Percentiles rank a stretch among this genome's conserved stretches.
Conservation (phyloP, 1,284 basidiomycete genomes). For the Coniferiporia sulphurascens region DNA sequence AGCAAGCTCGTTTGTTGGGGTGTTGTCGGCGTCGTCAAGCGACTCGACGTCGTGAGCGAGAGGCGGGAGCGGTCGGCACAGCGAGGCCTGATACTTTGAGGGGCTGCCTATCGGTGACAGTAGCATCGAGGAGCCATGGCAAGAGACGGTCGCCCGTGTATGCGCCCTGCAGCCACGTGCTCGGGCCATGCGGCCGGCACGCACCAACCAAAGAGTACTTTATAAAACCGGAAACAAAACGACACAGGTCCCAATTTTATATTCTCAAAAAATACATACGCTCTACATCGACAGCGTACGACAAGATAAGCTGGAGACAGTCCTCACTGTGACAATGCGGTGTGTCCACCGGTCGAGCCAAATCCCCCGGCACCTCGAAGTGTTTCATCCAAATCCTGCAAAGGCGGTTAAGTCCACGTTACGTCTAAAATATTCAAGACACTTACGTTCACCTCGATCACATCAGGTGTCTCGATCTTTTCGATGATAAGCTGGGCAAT, state of each 20-base stretch:
- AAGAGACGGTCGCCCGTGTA: background rate
- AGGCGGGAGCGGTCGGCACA: slow-evolving; percentile 10
- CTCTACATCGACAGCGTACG: background rate
- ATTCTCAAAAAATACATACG: background rate
- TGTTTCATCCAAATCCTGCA: slow-evolving; percentile 78
- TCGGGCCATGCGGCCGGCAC: background rate
- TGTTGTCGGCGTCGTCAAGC: slow-evolving; percentile 6
- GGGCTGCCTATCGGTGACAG: slow-evolving; percentile 15
- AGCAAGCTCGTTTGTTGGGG: slow-evolving; percentile 1
- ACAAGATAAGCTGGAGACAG: background rate
- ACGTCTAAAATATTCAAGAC: background rate
- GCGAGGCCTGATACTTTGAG: slow-evolving; percentile 8
- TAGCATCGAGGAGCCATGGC: background rate
- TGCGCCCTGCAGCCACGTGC: background rate
- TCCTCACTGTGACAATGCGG: slow-evolving; percentile 29
- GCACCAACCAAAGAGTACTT: background rate
- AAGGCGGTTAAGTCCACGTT: background rate
- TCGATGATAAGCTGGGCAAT: slow-evolving; percentile 95
- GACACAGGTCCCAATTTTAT: background rate
- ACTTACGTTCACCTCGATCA: slow-evolving; percentile 81
- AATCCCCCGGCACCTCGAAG: slow-evolving; percentile 85
- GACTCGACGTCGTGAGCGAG: slow-evolving; percentile 4
- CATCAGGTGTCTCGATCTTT: slow-evolving; percentile 80
- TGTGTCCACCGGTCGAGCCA: slow-evolving; percentile 90
- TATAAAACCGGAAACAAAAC: background rate